A percentile compares a stretch with the other conserved stretches of the same genome.
Evolutionary conservation across 805 yeast species (phyloP).

Genomic region (Candida awuae): DNA sequence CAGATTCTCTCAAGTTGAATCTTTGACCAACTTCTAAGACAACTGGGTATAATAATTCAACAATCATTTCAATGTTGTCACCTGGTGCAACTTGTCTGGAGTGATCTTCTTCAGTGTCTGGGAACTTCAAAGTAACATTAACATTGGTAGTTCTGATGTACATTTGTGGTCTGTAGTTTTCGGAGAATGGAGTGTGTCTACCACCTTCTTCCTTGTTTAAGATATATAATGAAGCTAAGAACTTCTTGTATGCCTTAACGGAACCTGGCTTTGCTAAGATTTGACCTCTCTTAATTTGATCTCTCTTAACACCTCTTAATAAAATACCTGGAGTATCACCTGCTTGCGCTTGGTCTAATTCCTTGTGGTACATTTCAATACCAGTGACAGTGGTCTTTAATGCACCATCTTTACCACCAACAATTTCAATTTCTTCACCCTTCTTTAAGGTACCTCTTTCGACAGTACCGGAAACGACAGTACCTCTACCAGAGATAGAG

Average conservation of each 20-base stretch:
- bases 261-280: conserved; percentile 89
- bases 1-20: conserved; percentile 99
- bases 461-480: conserved; percentile 97
- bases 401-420: conserved; percentile 81
- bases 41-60: conserved; percentile 82
- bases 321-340: conserved; percentile 99
- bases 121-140: conserved; percentile 84
- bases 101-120: conserved; percentile 69
- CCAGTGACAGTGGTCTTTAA: conserved; percentile 94
- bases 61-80: conserved; percentile 95
- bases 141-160: conserved; percentile 95
- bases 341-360: conserved; percentile 93
- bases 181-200: conserved; percentile 95
- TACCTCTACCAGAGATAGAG: conserved; percentile 99
- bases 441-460: conserved; percentile 96
- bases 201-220: conserved; percentile 98
- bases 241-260: conserved; percentile 86
- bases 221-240: conserved; percentile 88
- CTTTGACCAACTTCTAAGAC: conserved; percentile 96
- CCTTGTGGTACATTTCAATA: conserved; percentile 99
- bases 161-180: conserved; percentile 97
- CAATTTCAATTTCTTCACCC: conserved; percentile 98
- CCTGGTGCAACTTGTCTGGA: conserved; percentile 94
- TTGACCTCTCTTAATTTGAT: conserved; percentile 96
- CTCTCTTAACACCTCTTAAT: conserved; percentile 97